These are phyloP conservation scores for Chenopodium formosanum DNA, from an alignment of 148 eudicot species.

Conservation along the genomic window DNA sequence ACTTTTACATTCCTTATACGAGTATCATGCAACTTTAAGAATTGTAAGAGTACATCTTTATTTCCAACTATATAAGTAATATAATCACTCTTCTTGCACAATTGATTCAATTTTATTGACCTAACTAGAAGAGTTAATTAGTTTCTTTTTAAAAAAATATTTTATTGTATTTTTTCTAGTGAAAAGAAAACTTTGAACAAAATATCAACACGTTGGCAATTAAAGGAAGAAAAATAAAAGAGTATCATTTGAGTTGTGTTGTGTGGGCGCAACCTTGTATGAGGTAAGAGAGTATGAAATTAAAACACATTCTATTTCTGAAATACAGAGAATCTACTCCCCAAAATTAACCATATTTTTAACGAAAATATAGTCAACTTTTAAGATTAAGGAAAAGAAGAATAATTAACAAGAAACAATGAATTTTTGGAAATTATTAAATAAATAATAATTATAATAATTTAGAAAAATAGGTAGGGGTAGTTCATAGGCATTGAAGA, in stretches of 20 bases:
- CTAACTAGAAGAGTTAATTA: no score
- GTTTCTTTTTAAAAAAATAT: no score
- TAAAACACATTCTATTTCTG: neutral
- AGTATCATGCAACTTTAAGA: no score
- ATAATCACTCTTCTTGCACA: no score
- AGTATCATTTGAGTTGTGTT: neutral
- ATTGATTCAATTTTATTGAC: no score
- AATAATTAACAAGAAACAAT: neutral
- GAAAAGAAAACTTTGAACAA: neutral
- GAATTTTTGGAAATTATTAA: neutral
- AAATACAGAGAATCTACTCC: neutral
- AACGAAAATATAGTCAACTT: neutral
- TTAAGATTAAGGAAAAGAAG: neutral
- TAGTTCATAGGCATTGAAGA: conserved; percentile 9
- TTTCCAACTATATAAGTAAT: no score
- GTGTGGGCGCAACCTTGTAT: neutral
- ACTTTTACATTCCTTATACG: no score
- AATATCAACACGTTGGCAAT: neutral
- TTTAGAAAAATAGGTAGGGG: neutral
- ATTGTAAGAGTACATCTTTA: no score
- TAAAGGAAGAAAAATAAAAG: neutral
- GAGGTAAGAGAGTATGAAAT: neutral
- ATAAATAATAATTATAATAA: no score
- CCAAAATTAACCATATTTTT: neutral
- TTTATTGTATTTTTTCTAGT: no score